Evolutionary conservation across 495 filamentous ascomycete genomes (phyloP), one percentile per base, ranked within the genome.

Genomic region (Penicillium antarcticum): DNA sequence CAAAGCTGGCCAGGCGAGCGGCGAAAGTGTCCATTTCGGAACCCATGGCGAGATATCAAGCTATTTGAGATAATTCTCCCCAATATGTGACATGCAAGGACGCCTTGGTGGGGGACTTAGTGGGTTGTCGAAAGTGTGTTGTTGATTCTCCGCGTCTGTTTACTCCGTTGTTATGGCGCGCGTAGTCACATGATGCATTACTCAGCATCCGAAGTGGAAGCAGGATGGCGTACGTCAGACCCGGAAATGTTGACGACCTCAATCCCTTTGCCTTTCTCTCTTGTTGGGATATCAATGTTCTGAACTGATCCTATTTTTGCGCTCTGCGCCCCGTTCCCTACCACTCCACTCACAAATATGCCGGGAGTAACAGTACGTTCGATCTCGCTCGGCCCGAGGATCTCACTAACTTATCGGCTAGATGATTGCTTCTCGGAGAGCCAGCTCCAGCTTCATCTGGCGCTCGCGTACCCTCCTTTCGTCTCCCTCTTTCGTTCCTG

Each of bases 1-100:
- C 79, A 63, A 96, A 96, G 16, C 88, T 90, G 37, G 83, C 81
- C 32, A 92, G 74, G 40, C 91, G 86, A 51, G 82, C 85, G 48
- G 85, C 79, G 45, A 81, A 85, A n/a, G 84, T 83, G 53, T 81
- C 77, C 76, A 80, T 79, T 49, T 70, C 65, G 7, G 68, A 60
- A 45, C 60, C 46, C 68, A 73, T 73, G 42, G 16, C 56, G 21
- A 41, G 9, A 5, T 16, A 29, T 48, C 43, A 6, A 53, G 44
- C 21, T 42, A 49, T 55, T 41, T 14, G 37, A 46, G 35, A 39
- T 48, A 55, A 18, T 29, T 2, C 7, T 24, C 38, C 49, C 48
- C 38, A 45, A 12, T 29, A 16, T 41, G 9, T 38, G 11, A 44
- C n/a, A 51, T 51, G 32, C 32, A 42, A 32, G 23, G 24, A 11